Conservation (phyloP, 345 rosid genomes). For the Salix udensis region DNA sequence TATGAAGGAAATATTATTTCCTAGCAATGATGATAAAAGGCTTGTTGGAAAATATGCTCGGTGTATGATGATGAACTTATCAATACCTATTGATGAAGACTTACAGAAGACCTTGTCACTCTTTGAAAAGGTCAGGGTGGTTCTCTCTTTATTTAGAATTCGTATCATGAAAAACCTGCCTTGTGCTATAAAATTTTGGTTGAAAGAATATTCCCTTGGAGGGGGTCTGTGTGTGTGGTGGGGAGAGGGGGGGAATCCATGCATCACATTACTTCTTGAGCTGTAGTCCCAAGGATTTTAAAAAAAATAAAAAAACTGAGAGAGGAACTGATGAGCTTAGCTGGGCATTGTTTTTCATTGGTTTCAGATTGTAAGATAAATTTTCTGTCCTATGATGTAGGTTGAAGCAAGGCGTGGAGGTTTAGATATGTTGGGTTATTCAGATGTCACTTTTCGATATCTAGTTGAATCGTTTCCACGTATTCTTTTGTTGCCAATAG, state of each 20-base stretch:
- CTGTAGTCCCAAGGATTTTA: background rate
- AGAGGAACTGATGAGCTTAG: no score
- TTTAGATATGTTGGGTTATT: slow-evolving; percentile 54
- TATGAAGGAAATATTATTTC: slow-evolving; percentile 75
- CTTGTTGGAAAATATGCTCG: slow-evolving; percentile 53
- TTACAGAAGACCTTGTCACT: slow-evolving; percentile 78
- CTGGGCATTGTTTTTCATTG: no score
- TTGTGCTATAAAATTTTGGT: background rate
- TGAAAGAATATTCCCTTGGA: no score
- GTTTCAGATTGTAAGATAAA: slow-evolving; percentile 13
- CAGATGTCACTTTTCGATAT: slow-evolving; percentile 52
- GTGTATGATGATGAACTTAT: slow-evolving; percentile 68
- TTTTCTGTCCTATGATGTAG: slow-evolving; percentile 32
- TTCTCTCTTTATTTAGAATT: background rate
- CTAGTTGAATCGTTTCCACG: slow-evolving; percentile 82
- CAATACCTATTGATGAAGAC: slow-evolving; percentile 76
- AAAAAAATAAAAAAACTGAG: no score
- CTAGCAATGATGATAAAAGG: slow-evolving; percentile 54
- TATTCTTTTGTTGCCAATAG: slow-evolving; percentile 58
- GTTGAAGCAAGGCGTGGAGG: slow-evolving; percentile 97
- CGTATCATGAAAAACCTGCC: background rate
- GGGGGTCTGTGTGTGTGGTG: no score
- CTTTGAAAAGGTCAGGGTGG: slow-evolving; percentile 69
- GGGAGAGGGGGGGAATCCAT: no score
- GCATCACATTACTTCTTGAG: background rate